These are phyloP conservation scores for Puccinia horiana DNA, from an alignment of 1,284 basidiomycete species.

Conservation along the genomic window DNA sequence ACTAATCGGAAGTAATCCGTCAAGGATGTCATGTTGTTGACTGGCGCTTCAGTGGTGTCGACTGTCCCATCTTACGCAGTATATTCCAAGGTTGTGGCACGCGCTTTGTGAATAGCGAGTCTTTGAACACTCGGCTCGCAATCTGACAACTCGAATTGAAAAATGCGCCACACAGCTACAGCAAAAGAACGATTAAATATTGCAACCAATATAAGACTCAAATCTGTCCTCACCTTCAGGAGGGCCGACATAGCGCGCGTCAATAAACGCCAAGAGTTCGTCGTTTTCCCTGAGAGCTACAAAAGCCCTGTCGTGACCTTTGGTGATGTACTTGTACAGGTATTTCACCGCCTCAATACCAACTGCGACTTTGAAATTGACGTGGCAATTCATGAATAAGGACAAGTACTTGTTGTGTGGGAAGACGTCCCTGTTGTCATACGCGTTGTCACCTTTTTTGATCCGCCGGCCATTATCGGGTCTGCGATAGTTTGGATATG, in stretches of 20 bases:
- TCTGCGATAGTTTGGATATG: constrained; percentile 54
- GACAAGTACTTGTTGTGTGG: constrained; percentile 14
- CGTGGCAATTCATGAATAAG: constrained; percentile 2
- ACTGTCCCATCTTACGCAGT: no score
- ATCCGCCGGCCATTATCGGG: background rate
- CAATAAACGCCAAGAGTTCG: background rate
- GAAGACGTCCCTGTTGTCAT: background rate
- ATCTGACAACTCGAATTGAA: background rate
- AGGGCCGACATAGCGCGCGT: background rate
- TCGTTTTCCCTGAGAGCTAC: background rate
- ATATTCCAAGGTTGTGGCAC: no score
- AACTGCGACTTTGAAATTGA: constrained; percentile 21
- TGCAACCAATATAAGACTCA: no score
- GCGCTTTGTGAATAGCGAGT: constrained; percentile 58
- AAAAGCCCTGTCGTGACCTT: constrained; percentile 4
- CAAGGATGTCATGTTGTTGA: background rate
- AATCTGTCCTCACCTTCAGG: constrained; percentile 49
- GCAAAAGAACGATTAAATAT: background rate
- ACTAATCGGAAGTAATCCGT: background rate
- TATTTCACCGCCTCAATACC: constrained; percentile 23
- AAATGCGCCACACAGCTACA: background rate
- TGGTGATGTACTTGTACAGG: constrained; percentile 31
- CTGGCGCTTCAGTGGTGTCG: no score
- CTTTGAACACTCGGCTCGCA: background rate
- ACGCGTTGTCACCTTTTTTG: background rate